Evolutionary conservation across 768 basidiomycete species (phyloP).

Genomic region (Tephrocybe sp.): DNA sequence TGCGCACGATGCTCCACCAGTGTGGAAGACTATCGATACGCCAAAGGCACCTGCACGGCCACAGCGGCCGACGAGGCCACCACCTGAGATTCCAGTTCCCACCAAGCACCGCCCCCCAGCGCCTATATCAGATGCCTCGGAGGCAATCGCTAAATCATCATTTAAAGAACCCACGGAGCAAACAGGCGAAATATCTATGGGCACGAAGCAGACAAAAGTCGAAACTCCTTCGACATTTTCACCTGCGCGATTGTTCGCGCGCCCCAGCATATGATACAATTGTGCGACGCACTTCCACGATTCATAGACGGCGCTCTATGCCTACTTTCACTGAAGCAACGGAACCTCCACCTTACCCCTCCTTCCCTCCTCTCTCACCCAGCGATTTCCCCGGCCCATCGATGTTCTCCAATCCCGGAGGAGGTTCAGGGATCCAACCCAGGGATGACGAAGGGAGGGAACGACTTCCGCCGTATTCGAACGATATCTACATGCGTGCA

Average conservation of each 20-base stretch:
- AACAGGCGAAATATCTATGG: background rate
- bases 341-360: constrained; percentile 69
- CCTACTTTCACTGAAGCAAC: constrained; percentile 59
- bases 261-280: constrained; percentile 32
- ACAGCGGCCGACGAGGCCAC: background rate
- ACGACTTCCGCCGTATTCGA: constrained; percentile 75
- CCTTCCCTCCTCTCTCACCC: constrained; percentile 19
- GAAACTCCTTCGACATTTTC: background rate
- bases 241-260: constrained; percentile 7
- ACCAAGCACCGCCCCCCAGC: background rate
- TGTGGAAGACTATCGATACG: background rate
- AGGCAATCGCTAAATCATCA: too few species aligned
- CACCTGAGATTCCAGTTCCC: background rate
- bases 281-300: constrained; percentile 27
- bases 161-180: background rate
- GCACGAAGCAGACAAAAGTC: background rate
- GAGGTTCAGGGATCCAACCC: constrained; percentile 36
- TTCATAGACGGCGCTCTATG: constrained; percentile 67
- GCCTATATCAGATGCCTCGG: background rate
- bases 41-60: background rate
- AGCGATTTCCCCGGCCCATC: too few species aligned
- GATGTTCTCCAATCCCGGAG: too few species aligned
- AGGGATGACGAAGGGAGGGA: constrained; percentile 86
- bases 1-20: background rate
- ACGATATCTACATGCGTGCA: constrained; percentile 76